A percentile compares a stretch with the other conserved stretches of the same genome.
Conservation (phyloP, 371 early-diverging fungal genomes). For the Mortierella sp. region DNA sequence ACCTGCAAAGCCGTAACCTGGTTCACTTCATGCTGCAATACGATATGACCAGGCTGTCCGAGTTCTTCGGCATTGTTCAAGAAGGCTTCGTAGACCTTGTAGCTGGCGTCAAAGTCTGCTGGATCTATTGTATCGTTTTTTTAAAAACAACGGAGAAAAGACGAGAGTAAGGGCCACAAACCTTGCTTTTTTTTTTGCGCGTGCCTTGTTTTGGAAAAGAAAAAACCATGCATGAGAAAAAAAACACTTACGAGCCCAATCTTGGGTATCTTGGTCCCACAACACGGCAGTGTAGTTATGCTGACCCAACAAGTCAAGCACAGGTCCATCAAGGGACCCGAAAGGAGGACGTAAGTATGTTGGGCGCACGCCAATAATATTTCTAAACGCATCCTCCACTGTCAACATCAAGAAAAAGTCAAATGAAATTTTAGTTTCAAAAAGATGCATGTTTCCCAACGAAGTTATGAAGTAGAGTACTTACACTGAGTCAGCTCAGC, state of each 20-base stretch:
- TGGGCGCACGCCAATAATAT: conserved; percentile 25
- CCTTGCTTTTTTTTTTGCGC: not conserved
- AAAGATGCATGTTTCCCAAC: not conserved
- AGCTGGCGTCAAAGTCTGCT: conserved; percentile 13
- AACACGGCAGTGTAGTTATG: conserved; percentile 63
- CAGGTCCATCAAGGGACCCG: conserved; percentile 54
- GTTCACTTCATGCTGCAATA: conserved; percentile 29
- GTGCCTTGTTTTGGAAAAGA: not conserved
- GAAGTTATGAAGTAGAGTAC: not conserved
- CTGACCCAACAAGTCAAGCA: conserved; percentile 52
- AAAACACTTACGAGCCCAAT: conserved; percentile 46
- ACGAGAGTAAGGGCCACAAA: no score
- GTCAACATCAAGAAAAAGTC: not conserved
- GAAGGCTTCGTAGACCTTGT: not conserved
- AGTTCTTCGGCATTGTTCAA: conserved; percentile 8
- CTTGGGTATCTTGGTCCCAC: conserved; percentile 66
- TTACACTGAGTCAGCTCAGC: conserved; percentile 16
- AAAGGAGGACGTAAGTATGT: conserved; percentile 62
- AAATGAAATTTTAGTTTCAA: not conserved
- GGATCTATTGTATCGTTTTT: conserved; percentile 10
- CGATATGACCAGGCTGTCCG: conserved; percentile 26
- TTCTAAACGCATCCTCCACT: conserved; percentile 28
- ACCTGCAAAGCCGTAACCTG: conserved; percentile 18
- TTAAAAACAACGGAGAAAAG: no score
- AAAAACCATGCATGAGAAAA: not conserved